Evolutionary conservation across 441 rosid genomes (phyloP), one percentile per base, ranked within the genome.

Genomic region (Pelargonium cotyledonis): DNA sequence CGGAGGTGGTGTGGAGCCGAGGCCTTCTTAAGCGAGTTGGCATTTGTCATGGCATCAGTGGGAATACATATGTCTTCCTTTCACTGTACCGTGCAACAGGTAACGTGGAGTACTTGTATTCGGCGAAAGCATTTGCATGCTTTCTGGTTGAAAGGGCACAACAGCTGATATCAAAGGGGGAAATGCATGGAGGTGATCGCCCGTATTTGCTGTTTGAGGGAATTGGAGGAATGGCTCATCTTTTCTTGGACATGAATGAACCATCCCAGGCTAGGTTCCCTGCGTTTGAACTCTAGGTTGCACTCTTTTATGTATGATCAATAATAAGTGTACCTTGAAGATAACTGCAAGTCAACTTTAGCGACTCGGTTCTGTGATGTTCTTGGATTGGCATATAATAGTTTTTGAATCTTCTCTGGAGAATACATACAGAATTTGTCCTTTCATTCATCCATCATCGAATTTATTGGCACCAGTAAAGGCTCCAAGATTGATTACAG

Each of bases 121-220:
- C 78, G 65, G 90, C 85, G 61, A 82, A 84, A 77, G 88, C 89
- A 26, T 85, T 89, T 80, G 79, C 91, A 16, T 83, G 84, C 81
- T 89, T 89, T 78, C 81, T 89, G n/a, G 75, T 67, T 53, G 86
- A 85, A 58, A 78, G 82, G 79, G 88, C 85, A 7, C 80, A 68
- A 19, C 67, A 73, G 65, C 87, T 85, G 43, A 84, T 81, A 64
- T 78, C 83, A 41, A 80, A 84, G 23, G 80, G 86, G 38, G 78
- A 84, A 77, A 86, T 89, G 91, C 91, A 85, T 18, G 85, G 91
- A 51, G 95, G 91, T 4, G 91, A 88, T 72, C 76, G 81, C 2
- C 88, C 83, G 3, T 81, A 72, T 70, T 88, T 89, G 0, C 73
- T 89, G 73, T 90, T 87, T 67, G 94, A 90, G 86, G 97, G 98